phyloP scores from a whole-genome alignment of 1,284 basidiomycete species.

The Ceratobasidium sp. region DNA sequence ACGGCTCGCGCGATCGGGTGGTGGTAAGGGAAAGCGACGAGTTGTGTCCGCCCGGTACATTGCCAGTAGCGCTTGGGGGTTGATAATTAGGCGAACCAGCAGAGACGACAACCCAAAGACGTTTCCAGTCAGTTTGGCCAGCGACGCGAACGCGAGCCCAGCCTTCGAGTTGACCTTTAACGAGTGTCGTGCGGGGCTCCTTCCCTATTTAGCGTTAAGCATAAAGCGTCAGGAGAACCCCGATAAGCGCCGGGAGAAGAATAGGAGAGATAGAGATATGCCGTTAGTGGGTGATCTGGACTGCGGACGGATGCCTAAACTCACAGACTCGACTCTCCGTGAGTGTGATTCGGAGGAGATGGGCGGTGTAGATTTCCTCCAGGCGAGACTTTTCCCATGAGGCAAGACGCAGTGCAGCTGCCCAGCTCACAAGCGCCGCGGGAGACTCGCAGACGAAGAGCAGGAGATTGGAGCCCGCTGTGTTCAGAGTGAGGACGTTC shows the following conservation, averaged over 20 bases:
- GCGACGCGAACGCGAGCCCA: conserved; percentile 94
- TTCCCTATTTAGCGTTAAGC: conserved; percentile 64
- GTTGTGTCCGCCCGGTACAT: conserved; percentile 51
- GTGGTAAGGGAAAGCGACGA: conserved; percentile 48
- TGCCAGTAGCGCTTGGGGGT: conserved; percentile 25
- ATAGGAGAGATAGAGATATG: conserved; percentile 18
- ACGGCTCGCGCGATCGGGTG: conserved; percentile 1
- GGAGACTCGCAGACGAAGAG: conserved; percentile 88
- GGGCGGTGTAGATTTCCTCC: conserved; percentile 98
- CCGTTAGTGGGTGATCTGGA: conserved; percentile 20
- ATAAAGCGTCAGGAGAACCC: conserved; percentile 18
- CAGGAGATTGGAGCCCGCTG: conserved; percentile 91
- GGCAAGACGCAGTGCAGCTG: conserved; percentile 89
- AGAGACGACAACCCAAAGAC: conserved; percentile 85
- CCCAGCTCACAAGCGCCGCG: conserved; percentile 85
- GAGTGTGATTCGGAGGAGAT: conserved; percentile 84
- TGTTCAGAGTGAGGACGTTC: conserved; percentile 93
- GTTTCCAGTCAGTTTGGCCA: conserved; percentile 96
- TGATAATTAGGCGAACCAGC: conserved; percentile 53
- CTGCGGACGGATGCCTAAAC: conserved; percentile 52
- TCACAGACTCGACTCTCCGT: conserved; percentile 61
- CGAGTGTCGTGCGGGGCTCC: conserved; percentile 74
- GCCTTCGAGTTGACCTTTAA: conserved; percentile 87
- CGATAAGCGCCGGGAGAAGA: conserved; percentile 20
- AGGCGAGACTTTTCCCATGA: conserved; percentile 96